Conservation (phyloP, 306 rosid genomes). For the Canavalia ensiformis region DNA sequence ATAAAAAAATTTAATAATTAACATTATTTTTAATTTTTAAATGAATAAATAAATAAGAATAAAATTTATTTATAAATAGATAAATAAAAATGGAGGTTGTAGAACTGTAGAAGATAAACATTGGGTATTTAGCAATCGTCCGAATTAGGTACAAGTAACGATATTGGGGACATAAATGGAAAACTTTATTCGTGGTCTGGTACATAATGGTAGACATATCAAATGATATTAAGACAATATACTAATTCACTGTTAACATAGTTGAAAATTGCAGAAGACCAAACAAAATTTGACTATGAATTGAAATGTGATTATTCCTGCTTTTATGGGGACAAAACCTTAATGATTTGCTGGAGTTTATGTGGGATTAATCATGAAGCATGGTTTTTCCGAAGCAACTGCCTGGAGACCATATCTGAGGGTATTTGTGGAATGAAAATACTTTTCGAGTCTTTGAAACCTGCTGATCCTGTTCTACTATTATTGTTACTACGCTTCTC, state of each 20-base stretch:
- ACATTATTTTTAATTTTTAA: too few relatives aligned
- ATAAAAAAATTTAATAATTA: too few relatives aligned
- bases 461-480: slow-evolving; percentile 40
- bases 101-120: too few relatives aligned
- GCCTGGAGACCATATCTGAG: slow-evolving; percentile 46
- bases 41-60: too few relatives aligned
- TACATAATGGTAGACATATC: background rate
- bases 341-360: background rate
- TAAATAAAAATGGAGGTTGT: too few relatives aligned
- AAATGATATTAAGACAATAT: background rate
- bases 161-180: background rate
- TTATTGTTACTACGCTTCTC: slow-evolving; percentile 56
- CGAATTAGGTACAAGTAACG: background rate
- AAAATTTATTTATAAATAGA: too few relatives aligned
- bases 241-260: background rate
- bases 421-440: slow-evolving; percentile 47
- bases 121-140: too few relatives aligned
- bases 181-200: background rate
- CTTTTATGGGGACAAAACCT: background rate
- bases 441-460: slow-evolving; percentile 42
- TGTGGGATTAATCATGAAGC: background rate
- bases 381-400: slow-evolving; percentile 48
- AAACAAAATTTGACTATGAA: too few relatives aligned
- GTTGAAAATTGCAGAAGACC: too few relatives aligned
- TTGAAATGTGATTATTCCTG: slow-evolving; percentile 31